Base-by-base conservation (phyloP, 208 protist species). In the Crithidia mellificae region DNA sequence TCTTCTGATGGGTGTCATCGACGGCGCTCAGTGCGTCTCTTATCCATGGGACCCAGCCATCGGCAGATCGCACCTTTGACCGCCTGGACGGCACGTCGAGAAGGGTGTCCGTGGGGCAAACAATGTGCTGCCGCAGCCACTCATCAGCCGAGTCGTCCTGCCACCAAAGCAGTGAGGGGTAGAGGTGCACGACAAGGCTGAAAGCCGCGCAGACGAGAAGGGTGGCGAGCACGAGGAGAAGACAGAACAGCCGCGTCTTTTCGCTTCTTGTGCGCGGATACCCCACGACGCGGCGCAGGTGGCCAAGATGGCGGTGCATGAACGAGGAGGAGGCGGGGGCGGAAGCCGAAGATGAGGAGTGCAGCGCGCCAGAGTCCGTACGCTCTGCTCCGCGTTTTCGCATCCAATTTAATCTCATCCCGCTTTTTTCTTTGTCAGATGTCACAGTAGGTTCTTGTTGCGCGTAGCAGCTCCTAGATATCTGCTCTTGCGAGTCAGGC, bases 101-200 rank as follows among this genome's bases (percentile, higher is more conserved):
- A 15, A 65, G 46, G 6, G 46, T 65, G 34, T 65, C 59, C 9
- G 27, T 41, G 32, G 59, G 47, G 46, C 59, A 65, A 0, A 65
- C 34, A 8, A 55, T 41, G 29, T 55, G 43, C 9, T 20, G 44
- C n/a, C 46, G 59, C 47, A 65, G 17, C 59, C 43, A 55, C 32
- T 39, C 46, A 20, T 65, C 46, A 2, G 30, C 59, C 5, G 46
- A 55, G 46, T 55, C 59, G 34, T 47, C 5, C 9, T 9, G 11
- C 34, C n/a, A 2, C 7, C 8, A 54, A 4, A 11, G 25, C 3
- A 55, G 12, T 2, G 47, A 34, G 4, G 59, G 59, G 46, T 44
- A 34, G 22, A 55, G 14, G 8, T n/a, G 17, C 8, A 46, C 53
- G 22, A 55, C 5, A 30, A 65, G 25, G 11, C 24, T 8, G 24